A percentile compares a stretch with the other conserved stretches of the same genome.
Conservation (phyloP, 129 eudicot species). For the Lonicera japonica region DNA sequence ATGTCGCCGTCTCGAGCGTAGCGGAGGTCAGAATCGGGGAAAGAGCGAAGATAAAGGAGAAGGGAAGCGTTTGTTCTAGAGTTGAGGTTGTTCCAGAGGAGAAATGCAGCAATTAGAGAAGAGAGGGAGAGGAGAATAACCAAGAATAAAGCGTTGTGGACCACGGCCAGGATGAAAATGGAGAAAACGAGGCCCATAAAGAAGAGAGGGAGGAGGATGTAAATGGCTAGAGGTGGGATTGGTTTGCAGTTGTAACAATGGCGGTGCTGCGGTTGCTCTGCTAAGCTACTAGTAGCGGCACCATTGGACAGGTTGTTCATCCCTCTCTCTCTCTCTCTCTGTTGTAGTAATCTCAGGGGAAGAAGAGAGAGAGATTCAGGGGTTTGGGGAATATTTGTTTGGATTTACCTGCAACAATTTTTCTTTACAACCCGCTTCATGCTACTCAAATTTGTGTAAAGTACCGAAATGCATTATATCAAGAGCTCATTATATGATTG, state of each 20-base stretch:
- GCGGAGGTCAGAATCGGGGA: slow-evolving; percentile 35
- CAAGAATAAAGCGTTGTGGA: slow-evolving; percentile 34
- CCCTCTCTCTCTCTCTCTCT: slow-evolving; percentile 4
- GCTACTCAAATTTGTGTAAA: too few species aligned
- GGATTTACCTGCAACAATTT: too few species aligned
- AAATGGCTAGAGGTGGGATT: slow-evolving; percentile 22
- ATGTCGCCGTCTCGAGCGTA: slow-evolving; percentile 34
- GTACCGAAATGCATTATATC: too few species aligned
- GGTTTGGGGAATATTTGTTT: too few species aligned
- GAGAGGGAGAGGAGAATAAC: slow-evolving; percentile 18
- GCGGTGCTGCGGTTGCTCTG: background rate
- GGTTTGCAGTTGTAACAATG: slow-evolving; percentile 14
- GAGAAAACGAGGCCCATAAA: slow-evolving; percentile 27
- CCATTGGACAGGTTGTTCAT: slow-evolving; percentile 30
- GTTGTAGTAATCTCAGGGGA: background rate
- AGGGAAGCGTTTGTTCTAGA: slow-evolving; percentile 17
- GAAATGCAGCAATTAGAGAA: slow-evolving; percentile 21
- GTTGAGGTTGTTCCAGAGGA: slow-evolving; percentile 28
- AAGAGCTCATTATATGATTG: too few species aligned
- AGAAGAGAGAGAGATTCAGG: too few species aligned
- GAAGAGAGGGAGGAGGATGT: slow-evolving; percentile 21
- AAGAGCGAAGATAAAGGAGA: slow-evolving; percentile 20
- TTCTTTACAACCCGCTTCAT: too few species aligned
- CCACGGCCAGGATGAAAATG: slow-evolving; percentile 26
- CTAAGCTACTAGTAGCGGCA: background rate